A percentile compares a stretch with the other conserved stretches of the same genome.
Evolutionary conservation across 371 early-diverging fungal genomes (phyloP).

Genomic region (Mucor circinelloides): DNA sequence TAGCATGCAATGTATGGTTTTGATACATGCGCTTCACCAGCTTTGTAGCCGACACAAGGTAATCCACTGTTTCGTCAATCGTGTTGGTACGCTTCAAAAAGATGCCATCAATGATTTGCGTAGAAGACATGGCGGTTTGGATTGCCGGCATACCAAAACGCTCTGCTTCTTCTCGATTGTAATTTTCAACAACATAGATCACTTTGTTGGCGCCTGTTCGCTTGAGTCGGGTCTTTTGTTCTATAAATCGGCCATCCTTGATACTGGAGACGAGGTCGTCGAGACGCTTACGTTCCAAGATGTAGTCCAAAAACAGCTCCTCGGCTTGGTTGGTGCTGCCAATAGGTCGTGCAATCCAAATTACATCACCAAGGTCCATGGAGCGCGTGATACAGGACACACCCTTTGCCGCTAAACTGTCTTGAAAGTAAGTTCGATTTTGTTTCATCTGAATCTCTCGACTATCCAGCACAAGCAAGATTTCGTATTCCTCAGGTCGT

Average conservation of each 20-base stretch:
- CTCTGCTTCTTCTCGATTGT: slow-evolving; percentile 47
- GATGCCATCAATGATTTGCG: slow-evolving; percentile 72
- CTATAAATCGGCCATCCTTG: slow-evolving; percentile 92
- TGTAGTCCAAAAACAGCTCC: slow-evolving; percentile 82
- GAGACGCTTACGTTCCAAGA: slow-evolving; percentile 94
- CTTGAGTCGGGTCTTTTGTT: slow-evolving; percentile 91
- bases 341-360: slow-evolving; percentile 83
- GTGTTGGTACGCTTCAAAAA: slow-evolving; percentile 72
- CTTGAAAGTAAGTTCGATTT: slow-evolving; percentile 76
- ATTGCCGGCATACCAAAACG: slow-evolving; percentile 62
- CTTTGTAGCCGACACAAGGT: slow-evolving; percentile 65
- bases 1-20: slow-evolving; percentile 52
- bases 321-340: slow-evolving; percentile 30
- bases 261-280: slow-evolving; percentile 93
- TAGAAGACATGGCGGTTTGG: slow-evolving; percentile 68
- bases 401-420: slow-evolving; percentile 60
- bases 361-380: slow-evolving; percentile 85
- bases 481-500: slow-evolving; percentile 66
- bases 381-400: slow-evolving; percentile 60
- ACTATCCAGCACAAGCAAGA: slow-evolving; percentile 78
- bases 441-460: slow-evolving; percentile 75
- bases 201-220: slow-evolving; percentile 70
- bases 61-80: slow-evolving; percentile 79
- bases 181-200: slow-evolving; percentile 87
- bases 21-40: slow-evolving; percentile 50